Evolutionary conservation across 2,329 filamentous ascomycete species (phyloP).

Genomic region (Cytospora leucostoma): DNA sequence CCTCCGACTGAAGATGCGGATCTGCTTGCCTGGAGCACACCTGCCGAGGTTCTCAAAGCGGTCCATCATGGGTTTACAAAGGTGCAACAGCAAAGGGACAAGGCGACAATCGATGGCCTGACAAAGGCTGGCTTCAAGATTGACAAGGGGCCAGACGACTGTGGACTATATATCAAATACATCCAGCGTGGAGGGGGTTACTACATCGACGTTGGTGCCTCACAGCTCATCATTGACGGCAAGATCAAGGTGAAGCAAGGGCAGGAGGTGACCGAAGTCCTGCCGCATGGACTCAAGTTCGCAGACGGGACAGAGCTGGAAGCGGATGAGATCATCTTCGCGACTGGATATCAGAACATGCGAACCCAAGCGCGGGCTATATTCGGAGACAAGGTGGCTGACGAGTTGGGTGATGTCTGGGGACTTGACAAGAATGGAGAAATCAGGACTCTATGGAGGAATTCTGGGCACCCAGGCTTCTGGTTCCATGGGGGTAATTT

Average conservation of each 20-base stretch:
- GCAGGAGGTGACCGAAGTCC: slow-evolving; percentile 55
- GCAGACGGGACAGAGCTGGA: slow-evolving; percentile 57
- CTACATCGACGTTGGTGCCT: slow-evolving; percentile 69
- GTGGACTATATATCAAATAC: slow-evolving; percentile 63
- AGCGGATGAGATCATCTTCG: slow-evolving; percentile 65
- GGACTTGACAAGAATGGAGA: slow-evolving; percentile 61
- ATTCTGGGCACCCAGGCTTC: slow-evolving; percentile 62
- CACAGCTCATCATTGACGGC: slow-evolving; percentile 62
- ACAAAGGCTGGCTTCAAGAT: slow-evolving; percentile 60
- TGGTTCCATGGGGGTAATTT: slow-evolving; percentile 69
- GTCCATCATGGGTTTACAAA: slow-evolving; percentile 48
- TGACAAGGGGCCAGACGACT: slow-evolving; percentile 57
- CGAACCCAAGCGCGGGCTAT: slow-evolving; percentile 60
- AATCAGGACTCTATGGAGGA: slow-evolving; percentile 58
- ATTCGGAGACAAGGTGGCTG: slow-evolving; percentile 62
- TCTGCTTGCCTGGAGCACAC: slow-evolving; percentile 57
- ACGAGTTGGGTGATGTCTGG: slow-evolving; percentile 61
- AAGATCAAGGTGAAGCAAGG: slow-evolving; percentile 65
- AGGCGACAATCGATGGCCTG: slow-evolving; percentile 46
- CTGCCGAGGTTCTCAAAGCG: slow-evolving; percentile 61
- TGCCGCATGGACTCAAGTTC: slow-evolving; percentile 47
- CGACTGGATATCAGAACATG: slow-evolving; percentile 71
- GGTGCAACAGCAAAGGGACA: slow-evolving; percentile 40
- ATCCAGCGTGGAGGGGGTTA: slow-evolving; percentile 68
- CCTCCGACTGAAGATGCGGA: slow-evolving; percentile 69